Conservation (phyloP, 2,329 filamentous ascomycete species). For the Epichloe coenophiala region DNA sequence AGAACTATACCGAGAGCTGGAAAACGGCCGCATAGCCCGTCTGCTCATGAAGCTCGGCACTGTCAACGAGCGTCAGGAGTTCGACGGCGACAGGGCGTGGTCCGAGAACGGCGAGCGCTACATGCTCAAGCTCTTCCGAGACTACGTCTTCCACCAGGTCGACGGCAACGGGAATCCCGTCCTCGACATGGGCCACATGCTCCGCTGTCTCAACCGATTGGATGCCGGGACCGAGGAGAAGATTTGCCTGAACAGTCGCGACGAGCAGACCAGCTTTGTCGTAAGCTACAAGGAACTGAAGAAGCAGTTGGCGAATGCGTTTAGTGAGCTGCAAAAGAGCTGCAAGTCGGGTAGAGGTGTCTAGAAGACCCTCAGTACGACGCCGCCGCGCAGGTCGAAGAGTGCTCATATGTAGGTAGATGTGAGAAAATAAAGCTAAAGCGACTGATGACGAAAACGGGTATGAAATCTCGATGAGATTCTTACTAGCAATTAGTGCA, state of each 20-base stretch:
- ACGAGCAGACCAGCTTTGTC: constrained; percentile 80
- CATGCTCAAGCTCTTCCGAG: constrained; percentile 84
- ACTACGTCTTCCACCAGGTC: constrained; percentile 95
- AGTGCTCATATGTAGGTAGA: constrained; percentile 4
- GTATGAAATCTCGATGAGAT: neutral
- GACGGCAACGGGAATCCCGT: constrained; percentile 73
- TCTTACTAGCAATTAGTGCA: neutral
- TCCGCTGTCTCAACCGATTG: constrained; percentile 79
- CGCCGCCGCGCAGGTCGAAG: constrained; percentile 3
- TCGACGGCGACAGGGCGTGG: constrained; percentile 66
- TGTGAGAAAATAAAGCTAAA: neutral
- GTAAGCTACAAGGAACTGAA: constrained; percentile 85
- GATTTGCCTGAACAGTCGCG: constrained; percentile 72
- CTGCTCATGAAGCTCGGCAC: constrained; percentile 70
- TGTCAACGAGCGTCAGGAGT: constrained; percentile 82
- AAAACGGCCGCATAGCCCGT: constrained; percentile 77
- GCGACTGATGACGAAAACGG: neutral
- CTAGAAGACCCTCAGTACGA: constrained; percentile 14
- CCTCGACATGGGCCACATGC: constrained; percentile 75
- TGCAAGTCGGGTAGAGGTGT: constrained; percentile 23
- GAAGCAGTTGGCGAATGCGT: constrained; percentile 44
- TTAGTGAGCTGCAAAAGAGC: constrained; percentile 42
- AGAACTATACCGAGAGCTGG: constrained; percentile 66
- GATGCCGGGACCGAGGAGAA: constrained; percentile 83
- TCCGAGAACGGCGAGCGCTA: constrained; percentile 88